A percentile compares a stretch with the other conserved stretches of the same genome.
Evolutionary conservation across 192 early-diverging fungal species (phyloP).

Genomic region (Gaertneriomyces sp.): DNA sequence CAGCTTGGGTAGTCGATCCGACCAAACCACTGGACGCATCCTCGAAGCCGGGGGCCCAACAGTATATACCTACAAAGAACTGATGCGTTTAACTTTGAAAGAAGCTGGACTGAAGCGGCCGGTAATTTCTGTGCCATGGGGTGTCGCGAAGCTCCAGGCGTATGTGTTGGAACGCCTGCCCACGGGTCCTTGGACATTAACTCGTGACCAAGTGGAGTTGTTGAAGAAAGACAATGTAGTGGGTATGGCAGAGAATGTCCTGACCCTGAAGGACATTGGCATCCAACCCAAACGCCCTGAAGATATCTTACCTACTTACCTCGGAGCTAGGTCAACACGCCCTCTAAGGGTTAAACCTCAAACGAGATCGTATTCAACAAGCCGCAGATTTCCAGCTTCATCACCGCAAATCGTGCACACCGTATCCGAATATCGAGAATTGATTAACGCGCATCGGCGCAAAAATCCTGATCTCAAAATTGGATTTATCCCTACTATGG

Average conservation of each 20-base stretch:
- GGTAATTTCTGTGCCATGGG: slow-evolving; percentile 14
- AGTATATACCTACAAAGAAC: slow-evolving; percentile 5
- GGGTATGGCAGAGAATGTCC: neutral
- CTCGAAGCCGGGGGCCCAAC: slow-evolving; percentile 11
- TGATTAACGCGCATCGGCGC: slow-evolving; percentile 55
- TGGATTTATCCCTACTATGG: slow-evolving; percentile 99
- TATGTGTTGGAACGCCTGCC: slow-evolving; percentile 5
- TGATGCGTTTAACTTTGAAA: slow-evolving; percentile 8
- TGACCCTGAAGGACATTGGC: neutral
- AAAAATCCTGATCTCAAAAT: slow-evolving; percentile 50
- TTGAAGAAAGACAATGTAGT: slow-evolving; percentile 7
- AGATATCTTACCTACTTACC: slow-evolving; percentile 7
- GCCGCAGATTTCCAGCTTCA: neutral
- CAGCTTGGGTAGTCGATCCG: no score
- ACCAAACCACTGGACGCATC: neutral
- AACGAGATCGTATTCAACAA: slow-evolving; percentile 2
- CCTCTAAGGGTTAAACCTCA: neutral
- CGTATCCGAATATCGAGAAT: slow-evolving; percentile 65
- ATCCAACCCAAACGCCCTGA: neutral
- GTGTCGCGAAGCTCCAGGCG: slow-evolving; percentile 4
- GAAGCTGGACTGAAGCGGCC: neutral
- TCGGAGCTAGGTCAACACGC: neutral
- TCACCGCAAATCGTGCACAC: slow-evolving; percentile 58
- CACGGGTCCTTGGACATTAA: neutral
- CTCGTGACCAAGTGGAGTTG: slow-evolving; percentile 9